Evolutionary conservation across 306 rosid genomes (phyloP).

Genomic region (Glycyrrhiza uralensis): DNA sequence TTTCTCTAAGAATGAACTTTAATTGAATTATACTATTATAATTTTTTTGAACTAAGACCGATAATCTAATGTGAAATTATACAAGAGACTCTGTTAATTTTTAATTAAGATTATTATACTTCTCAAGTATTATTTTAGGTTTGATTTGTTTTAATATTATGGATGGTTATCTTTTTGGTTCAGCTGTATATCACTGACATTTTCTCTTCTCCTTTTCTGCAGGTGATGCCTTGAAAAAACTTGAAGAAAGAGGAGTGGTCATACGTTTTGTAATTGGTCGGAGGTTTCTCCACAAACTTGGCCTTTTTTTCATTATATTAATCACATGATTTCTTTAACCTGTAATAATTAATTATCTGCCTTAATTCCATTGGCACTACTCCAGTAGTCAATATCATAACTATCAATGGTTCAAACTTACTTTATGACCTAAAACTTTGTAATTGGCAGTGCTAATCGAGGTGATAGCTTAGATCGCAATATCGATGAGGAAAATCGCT

Average conservation of each 20-base stretch:
- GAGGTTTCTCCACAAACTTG: slow-evolving; percentile 70
- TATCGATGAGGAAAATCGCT: slow-evolving; percentile 70
- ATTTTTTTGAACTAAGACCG: not conserved
- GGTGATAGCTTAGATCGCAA: slow-evolving; percentile 98
- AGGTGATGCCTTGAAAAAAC: slow-evolving; percentile 92
- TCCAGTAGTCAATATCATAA: not conserved
- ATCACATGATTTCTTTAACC: slow-evolving; percentile 14
- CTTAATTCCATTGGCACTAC: slow-evolving; percentile 7
- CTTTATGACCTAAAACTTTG: slow-evolving; percentile 21
- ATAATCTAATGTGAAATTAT: not conserved
- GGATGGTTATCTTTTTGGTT: slow-evolving; percentile 3
- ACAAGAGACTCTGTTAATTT: not conserved
- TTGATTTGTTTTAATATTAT: slow-evolving; percentile 15
- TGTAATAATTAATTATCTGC: slow-evolving; percentile 5
- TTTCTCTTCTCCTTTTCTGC: slow-evolving; percentile 23
- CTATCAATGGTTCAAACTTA: not conserved
- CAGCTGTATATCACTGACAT: not conserved
- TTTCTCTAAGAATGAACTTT: not conserved
- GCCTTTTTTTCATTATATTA: slow-evolving; percentile 21
- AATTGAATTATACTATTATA: not conserved
- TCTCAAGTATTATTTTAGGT: not conserved
- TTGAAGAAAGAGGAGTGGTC: slow-evolving; percentile 92
- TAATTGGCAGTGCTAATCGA: slow-evolving; percentile 71
- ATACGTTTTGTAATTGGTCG: slow-evolving; percentile 94
- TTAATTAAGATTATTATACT: slow-evolving; percentile 1